Percentiles rank a stretch among this genome's conserved stretches.
phyloP scores from a whole-genome alignment of 2,329 filamentous ascomycete genomes.

The Lanzia echinophila region DNA sequence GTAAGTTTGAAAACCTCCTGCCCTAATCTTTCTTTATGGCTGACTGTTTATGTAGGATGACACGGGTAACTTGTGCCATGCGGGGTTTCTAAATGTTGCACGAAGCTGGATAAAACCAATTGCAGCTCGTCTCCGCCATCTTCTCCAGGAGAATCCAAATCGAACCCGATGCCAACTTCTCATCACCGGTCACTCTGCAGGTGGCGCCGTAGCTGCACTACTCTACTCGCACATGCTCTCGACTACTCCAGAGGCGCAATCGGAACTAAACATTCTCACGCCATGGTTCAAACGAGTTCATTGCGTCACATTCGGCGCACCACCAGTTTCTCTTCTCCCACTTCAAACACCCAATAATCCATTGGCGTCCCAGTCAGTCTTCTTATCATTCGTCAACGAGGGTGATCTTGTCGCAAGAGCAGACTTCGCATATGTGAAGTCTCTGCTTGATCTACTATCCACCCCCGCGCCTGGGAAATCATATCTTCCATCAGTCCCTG shows the following conservation, averaged over 20 bases:
- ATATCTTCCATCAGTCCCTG: slow-evolving; percentile 11
- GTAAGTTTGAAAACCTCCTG: slow-evolving; percentile 27
- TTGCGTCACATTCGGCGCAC: slow-evolving; percentile 80
- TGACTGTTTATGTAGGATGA: slow-evolving; percentile 48
- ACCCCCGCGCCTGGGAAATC: slow-evolving; percentile 37
- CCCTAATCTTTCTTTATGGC: not conserved
- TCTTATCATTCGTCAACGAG: slow-evolving; percentile 77
- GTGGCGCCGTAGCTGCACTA: slow-evolving; percentile 74
- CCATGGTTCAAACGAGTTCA: slow-evolving; percentile 71
- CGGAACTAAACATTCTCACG: slow-evolving; percentile 64
- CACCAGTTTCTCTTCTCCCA: slow-evolving; percentile 67
- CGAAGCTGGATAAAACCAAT: slow-evolving; percentile 69
- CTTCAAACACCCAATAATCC: slow-evolving; percentile 50
- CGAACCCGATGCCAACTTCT: slow-evolving; percentile 63
- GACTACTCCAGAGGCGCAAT: slow-evolving; percentile 45
- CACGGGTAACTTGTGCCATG: slow-evolving; percentile 67
- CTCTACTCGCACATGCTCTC: slow-evolving; percentile 78
- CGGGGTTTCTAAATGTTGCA: slow-evolving; percentile 72
- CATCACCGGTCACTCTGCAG: slow-evolving; percentile 81
- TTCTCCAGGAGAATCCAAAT: slow-evolving; percentile 65
- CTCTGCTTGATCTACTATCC: slow-evolving; percentile 64
- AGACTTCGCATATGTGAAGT: slow-evolving; percentile 68
- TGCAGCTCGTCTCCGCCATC: slow-evolving; percentile 58
- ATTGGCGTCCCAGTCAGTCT: slow-evolving; percentile 58
- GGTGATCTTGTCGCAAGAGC: slow-evolving; percentile 75